Conservation (phyloP, 768 basidiomycete genomes). For the Gymnopilus dilepis region DNA sequence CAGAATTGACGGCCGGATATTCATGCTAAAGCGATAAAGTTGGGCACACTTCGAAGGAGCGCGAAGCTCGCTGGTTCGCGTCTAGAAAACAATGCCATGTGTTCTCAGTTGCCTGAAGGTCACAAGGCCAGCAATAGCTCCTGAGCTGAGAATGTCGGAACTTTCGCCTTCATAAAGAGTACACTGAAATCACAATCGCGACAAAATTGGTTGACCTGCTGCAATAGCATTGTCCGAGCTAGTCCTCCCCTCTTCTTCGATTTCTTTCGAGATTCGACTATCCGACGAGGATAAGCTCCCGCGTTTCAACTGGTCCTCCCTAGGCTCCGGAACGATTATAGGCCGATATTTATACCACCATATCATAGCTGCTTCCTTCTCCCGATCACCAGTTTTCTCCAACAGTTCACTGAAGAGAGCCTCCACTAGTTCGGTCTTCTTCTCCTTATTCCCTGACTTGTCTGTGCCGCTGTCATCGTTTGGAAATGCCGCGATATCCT, state of each 20-base stretch:
- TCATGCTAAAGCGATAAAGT: slow-evolving; percentile 5
- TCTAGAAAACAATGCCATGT: slow-evolving; percentile 14
- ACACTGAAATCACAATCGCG: slow-evolving; percentile 25
- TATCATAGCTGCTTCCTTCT: slow-evolving; percentile 66
- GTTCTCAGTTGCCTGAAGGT: slow-evolving; percentile 7
- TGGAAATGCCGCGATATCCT: slow-evolving; percentile 35
- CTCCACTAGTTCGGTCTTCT: slow-evolving; percentile 53
- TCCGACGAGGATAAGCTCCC: slow-evolving; percentile 11
- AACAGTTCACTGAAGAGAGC: slow-evolving; percentile 68
- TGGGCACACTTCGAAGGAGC: background rate
- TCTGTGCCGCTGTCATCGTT: slow-evolving; percentile 25
- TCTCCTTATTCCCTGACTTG: slow-evolving; percentile 21
- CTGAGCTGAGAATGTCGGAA: slow-evolving; percentile 4
- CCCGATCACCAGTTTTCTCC: slow-evolving; percentile 67
- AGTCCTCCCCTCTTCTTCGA: slow-evolving; percentile 1
- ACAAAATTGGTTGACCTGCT: slow-evolving; percentile 22
- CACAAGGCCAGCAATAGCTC: slow-evolving; percentile 15
- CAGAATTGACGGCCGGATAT: background rate
- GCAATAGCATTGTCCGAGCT: slow-evolving; percentile 13
- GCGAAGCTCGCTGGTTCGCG: slow-evolving; percentile 11
- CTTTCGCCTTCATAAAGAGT: slow-evolving; percentile 16
- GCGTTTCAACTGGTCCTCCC: slow-evolving; percentile 14
- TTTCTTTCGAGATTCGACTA: slow-evolving; percentile 14
- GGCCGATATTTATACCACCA: slow-evolving; percentile 72
- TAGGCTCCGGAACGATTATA: slow-evolving; percentile 21